Evolutionary conservation across 805 yeast species (phyloP), one percentile per base, ranked within the genome.

Genomic region (Pichia rugopelliculosa): DNA sequence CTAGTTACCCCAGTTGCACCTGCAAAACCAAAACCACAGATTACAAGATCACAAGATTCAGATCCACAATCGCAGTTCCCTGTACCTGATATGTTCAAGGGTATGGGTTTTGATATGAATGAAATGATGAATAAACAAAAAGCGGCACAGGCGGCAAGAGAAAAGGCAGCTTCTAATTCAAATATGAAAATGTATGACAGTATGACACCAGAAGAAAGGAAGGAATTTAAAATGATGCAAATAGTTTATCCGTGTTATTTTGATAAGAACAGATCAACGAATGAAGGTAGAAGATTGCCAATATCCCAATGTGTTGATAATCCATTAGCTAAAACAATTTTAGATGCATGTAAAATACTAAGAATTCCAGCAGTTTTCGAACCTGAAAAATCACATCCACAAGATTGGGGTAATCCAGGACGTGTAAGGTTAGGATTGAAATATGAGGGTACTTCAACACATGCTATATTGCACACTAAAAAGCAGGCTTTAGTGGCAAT

Each of bases 321-420:
- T 64, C 99, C 99, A 6, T 69, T 91, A 53, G 97, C 96, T 1
- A 81, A 82, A 59, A 79, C 85, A 6, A 74, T 91, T 20, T 75
- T 83, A 11, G 95, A 88, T 56, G 97, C 96, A 18, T 74, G 74
- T 39, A 57, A 56, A 36, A 30, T 47, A 17, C 42, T 67, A 34
- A 49, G 54, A 18, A 39, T 67, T 11, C 57, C 60, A 7, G 60
- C 72, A 2, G 70, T 83, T 39, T 72, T 81, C 49, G 93, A 87
- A 66, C 80, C 91, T 51, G 87, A 84, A 50, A 93, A 89, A 68
- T 66, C 84, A 1, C 99, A 91, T 67, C 98, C 98, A 12, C 96
- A 90, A 65, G 98, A 91, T 67, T 93, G 84, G 76, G 95, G 98
- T 55, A 91, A 91, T 61, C 95, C 97, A 5, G 99, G 99, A n/a